Evolutionary conservation across 2,329 filamentous ascomycete genomes (phyloP), one percentile per base, ranked within the genome.

Genomic region (Alternaria gansuensis): DNA sequence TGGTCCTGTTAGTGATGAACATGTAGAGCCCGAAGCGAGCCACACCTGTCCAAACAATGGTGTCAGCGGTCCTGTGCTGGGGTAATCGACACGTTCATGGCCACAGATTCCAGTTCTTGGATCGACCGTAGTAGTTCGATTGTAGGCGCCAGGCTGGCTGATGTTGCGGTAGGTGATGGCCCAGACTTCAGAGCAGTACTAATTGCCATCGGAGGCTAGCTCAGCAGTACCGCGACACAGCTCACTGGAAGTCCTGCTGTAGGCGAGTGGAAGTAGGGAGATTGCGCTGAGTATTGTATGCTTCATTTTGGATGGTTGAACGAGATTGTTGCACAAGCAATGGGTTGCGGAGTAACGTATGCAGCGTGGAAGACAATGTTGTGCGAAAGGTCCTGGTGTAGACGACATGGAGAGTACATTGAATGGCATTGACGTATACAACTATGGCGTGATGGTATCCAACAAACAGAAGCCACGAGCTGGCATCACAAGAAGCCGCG

Each of bases 21-120:
- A 13, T 26, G n/a, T 11, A 14, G 21, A 39, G 11, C 28, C 21
- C 4, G 24, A 21, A 3, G 31, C 8, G 29, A 11, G 21, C 13
- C 10, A 31, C 79, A 92, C 90, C 79, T 90, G 89, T 73, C 90
- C 87, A 61, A 90, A 83, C 33, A 92, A 82, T 6, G 90, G 90
- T 28, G 88, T 84, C 51, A 91, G 79, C 39, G 84, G 80, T 13
- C 90, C 89, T 10, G 77, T 81, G 24, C 89, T 88, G 8, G 78
- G 81, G 70, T 87, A 92, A 0, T 75, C 57, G 59, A 83, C 78
- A 14, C 82, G 77, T 36, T 81, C 74, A 62, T 82, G 85, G 6
- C 77, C 67, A 75, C 90, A 93, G 21, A 79, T 70, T 7, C 82
- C 83, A 39, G 84, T 85, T 48, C 78, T 71, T 14, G 80, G 67